Evolutionary conservation across 805 yeast species (phyloP), one percentile per base, ranked within the genome.

Genomic region (Lipomyces spencermartinsiae): DNA sequence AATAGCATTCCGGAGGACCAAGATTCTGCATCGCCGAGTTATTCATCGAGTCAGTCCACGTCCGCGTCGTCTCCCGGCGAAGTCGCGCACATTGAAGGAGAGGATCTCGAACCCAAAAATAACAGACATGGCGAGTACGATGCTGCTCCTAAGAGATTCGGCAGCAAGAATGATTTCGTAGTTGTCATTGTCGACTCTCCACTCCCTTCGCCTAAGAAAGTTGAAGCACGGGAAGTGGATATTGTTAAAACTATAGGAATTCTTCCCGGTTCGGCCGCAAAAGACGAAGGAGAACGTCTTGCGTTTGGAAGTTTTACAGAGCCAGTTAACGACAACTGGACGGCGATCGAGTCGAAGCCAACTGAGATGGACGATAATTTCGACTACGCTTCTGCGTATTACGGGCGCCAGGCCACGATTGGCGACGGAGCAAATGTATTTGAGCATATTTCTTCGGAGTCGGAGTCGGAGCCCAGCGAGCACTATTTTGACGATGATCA

Each of bases 381-480:
- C 37, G 61, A 59, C 63, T 59, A 59, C 37, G 61, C 57, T 33
- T 55, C 61, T 46, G 67, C 63, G 10, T 54, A 33, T 22, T 39
- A 59, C 39, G 53, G 43, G 9, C 59, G n/a, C 9, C 29, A 35
- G 10, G 33, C 33, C 43, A 12, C 33, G 43, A 31, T 19, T 19
- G 43, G 25, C 43, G 34, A 57, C 19, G 37, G 49, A 8, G 49
- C 22, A 6, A 43, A 43, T 22, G 22, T 43, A 14, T 43, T 43
- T n/a, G 49, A 43, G 49, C 22, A 43, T 43, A 43, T 53, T 25
- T 14, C 12, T 10, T n/a, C 10, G 14, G 53, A 19, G 53, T 25
- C 49, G 10, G 19, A 34, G 14, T 25, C 25, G 53, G 33, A 58
- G 9, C 61, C 35, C 8, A 33, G 34, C 31, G 58, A 55, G 2